A percentile compares a stretch with the other conserved stretches of the same genome.
phyloP scores from a whole-genome alignment of 2,329 filamentous ascomycete species.

The Fusarium beomiforme region DNA sequence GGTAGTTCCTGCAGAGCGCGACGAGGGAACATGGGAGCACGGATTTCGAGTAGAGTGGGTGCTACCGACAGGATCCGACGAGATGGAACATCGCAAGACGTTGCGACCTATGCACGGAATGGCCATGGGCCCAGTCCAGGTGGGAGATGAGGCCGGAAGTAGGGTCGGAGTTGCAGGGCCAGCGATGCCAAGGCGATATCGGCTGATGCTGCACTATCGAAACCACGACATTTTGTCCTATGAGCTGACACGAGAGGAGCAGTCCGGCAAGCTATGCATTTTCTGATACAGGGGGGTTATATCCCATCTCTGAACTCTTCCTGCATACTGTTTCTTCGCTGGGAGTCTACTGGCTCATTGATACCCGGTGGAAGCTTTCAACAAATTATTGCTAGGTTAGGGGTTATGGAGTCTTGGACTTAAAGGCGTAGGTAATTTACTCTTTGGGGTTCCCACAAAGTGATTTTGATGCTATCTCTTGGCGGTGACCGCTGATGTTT shows the following conservation, averaged over 20 bases:
- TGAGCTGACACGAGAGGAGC: slow-evolving; percentile 63
- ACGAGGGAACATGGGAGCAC: slow-evolving; percentile 46
- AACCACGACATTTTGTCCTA: slow-evolving; percentile 77
- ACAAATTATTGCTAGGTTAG: not conserved
- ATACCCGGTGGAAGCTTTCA: slow-evolving; percentile 27
- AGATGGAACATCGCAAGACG: slow-evolving; percentile 55
- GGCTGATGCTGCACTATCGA: slow-evolving; percentile 76
- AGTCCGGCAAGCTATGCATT: slow-evolving; percentile 50
- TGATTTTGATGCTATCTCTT: not conserved
- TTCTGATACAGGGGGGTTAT: slow-evolving; percentile 42
- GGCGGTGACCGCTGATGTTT: not conserved
- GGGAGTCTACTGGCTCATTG: slow-evolving; percentile 21
- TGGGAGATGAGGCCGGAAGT: slow-evolving; percentile 43
- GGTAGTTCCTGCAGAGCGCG: slow-evolving; percentile 37
- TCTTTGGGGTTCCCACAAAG: not conserved
- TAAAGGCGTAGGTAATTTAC: not conserved
- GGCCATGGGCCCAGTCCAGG: slow-evolving; percentile 72
- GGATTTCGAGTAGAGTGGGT: slow-evolving; percentile 65
- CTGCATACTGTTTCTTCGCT: not conserved
- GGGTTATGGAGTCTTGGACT: slow-evolving; percentile 17
- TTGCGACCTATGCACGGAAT: slow-evolving; percentile 71
- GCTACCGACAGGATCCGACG: slow-evolving; percentile 59
- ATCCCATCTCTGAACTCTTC: not conserved
- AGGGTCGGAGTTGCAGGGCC: slow-evolving; percentile 26
- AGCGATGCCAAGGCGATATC: slow-evolving; percentile 62